phyloP scores from a whole-genome alignment of 169 alveolate genomes.

The Plasmodium fragile region DNA sequence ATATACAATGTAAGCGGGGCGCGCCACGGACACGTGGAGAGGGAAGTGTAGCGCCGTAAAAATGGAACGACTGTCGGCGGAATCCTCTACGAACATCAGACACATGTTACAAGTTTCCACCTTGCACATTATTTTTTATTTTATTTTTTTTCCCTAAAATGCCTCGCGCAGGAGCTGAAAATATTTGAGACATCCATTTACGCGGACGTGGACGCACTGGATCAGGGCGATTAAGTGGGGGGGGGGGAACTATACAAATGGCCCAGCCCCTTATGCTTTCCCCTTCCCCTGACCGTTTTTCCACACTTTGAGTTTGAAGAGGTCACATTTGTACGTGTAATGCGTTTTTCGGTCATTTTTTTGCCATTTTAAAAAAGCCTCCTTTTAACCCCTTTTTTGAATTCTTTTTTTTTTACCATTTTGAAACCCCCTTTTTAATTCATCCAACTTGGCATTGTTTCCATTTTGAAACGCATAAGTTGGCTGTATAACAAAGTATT shows the following conservation, averaged over 20 bases:
- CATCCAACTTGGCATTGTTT: neutral
- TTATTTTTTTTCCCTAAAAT: neutral
- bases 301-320: neutral
- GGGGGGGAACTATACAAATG: neutral
- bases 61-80: neutral
- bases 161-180: conserved; percentile 23
- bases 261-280: neutral
- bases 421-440: neutral
- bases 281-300: neutral
- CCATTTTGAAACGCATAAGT: neutral
- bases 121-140: neutral
- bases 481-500: neutral
- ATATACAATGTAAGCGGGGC: conserved; percentile 37
- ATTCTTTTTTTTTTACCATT: neutral
- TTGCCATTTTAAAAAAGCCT: too few species aligned
- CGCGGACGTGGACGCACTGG: conserved; percentile 31
- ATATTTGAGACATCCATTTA: conserved; percentile 72
- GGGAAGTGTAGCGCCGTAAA: neutral
- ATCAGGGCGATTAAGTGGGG: neutral
- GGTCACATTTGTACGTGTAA: neutral
- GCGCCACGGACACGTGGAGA: neutral
- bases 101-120: neutral
- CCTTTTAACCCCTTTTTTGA: neutral
- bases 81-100: neutral
- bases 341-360: neutral